phyloP scores from a whole-genome alignment of 2,329 filamentous ascomycete genomes.

The Arachnopeziza araneosa region DNA sequence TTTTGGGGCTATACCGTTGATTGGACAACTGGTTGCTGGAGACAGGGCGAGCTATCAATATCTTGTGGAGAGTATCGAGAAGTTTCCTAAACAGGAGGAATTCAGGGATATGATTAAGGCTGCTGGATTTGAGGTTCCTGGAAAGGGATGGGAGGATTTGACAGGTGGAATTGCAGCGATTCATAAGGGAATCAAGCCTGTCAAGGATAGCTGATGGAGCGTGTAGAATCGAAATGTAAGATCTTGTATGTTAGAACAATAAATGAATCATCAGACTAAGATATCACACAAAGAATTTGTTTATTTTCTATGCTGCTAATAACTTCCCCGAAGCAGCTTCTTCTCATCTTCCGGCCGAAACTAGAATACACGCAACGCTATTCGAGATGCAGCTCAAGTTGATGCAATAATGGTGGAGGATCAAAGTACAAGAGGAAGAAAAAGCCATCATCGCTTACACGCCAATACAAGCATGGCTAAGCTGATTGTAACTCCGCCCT shows the following conservation, averaged over 20 bases:
- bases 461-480: constrained; percentile 25
- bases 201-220: constrained; percentile 5
- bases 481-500: constrained; percentile 25
- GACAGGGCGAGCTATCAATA: constrained; percentile 98
- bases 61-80: constrained; percentile 94
- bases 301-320: constrained; percentile 29
- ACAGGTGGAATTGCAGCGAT: constrained; percentile 92
- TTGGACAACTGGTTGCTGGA: constrained; percentile 89
- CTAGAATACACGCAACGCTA: constrained; percentile 34
- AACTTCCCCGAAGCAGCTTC: constrained; percentile 22
- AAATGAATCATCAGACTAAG: not conserved
- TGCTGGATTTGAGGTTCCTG: constrained; percentile 81
- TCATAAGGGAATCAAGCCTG: constrained; percentile 89
- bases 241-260: constrained; percentile 3
- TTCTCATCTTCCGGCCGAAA: constrained; percentile 22
- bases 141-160: constrained; percentile 80
- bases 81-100: constrained; percentile 79
- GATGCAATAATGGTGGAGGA: constrained; percentile 24
- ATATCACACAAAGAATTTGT: not conserved
- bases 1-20: constrained; percentile 87
- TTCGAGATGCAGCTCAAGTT: constrained; percentile 22
- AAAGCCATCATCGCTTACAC: constrained; percentile 30
- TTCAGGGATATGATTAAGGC: constrained; percentile 78
- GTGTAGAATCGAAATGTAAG: constrained; percentile 4
- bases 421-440: constrained; percentile 32